These are phyloP conservation scores for Immersiporthe knoxdaviesiana DNA, from an alignment of 2,329 filamentous ascomycete species.

Conservation along the genomic window DNA sequence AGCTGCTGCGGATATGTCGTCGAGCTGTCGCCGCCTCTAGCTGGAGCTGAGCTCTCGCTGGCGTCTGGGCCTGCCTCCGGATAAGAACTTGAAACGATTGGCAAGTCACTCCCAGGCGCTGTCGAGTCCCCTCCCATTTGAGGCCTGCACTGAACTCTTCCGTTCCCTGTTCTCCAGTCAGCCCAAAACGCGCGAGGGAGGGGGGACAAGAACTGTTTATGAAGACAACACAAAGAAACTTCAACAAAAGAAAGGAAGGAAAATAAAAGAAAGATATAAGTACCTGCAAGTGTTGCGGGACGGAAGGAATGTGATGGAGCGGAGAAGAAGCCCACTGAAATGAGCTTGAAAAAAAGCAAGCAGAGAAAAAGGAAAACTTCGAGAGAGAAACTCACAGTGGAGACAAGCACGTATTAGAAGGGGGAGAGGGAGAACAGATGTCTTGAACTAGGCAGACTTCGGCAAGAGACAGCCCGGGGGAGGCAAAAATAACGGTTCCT, in stretches of 20 bases:
- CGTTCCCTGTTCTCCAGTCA: slow-evolving; percentile 19
- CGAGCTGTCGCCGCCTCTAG: slow-evolving; percentile 32
- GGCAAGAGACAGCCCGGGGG: slow-evolving; percentile 10
- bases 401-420: slow-evolving; percentile 19
- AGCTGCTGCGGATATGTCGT: slow-evolving; percentile 38
- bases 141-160: slow-evolving; percentile 7
- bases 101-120: slow-evolving; percentile 37
- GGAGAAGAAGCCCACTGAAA: not conserved
- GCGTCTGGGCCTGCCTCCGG: slow-evolving; percentile 34
- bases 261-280: not conserved
- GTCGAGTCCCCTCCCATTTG: slow-evolving; percentile 35
- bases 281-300: slow-evolving; percentile 19
- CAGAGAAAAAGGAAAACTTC: not conserved
- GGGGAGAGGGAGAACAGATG: slow-evolving; percentile 18
- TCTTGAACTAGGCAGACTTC: slow-evolving; percentile 25
- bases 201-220: not conserved
- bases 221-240: not conserved
- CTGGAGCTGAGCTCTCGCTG: slow-evolving; percentile 30
- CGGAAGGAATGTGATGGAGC: slow-evolving; percentile 11
- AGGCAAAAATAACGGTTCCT: slow-evolving; percentile 28
- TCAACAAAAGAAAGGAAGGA: not conserved
- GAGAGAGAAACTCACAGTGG: slow-evolving; percentile 13
- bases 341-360: slow-evolving; percentile 3
- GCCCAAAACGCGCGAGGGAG: slow-evolving; percentile 5
- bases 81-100: slow-evolving; percentile 30